These are phyloP conservation scores for Cyberlindnera sargentensis DNA, from an alignment of 805 yeast genomes.

Conservation along the genomic window DNA sequence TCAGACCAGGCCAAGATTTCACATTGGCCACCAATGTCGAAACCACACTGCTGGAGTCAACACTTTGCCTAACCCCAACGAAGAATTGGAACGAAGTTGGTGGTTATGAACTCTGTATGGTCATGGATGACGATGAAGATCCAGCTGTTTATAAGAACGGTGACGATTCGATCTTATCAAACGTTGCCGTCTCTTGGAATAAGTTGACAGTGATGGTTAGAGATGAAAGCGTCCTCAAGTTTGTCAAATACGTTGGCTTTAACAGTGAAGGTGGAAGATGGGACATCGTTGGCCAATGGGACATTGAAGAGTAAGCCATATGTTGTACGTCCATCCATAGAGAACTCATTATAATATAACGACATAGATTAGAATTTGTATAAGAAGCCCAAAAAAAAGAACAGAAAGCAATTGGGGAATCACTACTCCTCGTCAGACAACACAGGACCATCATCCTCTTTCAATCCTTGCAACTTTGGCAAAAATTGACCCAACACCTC, in stretches of 20 bases:
- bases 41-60: constrained; percentile 62
- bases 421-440: constrained; percentile 21
- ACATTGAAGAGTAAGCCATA: constrained; percentile 34
- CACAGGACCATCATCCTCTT: constrained; percentile 36
- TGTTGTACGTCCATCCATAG: no score
- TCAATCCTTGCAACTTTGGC: constrained; percentile 54
- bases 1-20: constrained; percentile 93
- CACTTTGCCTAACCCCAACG: constrained; percentile 75
- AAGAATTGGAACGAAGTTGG: constrained; percentile 86
- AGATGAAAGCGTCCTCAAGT: constrained; percentile 82
- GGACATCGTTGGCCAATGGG: constrained; percentile 84
- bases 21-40: constrained; percentile 72
- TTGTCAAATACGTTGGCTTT: constrained; percentile 85
- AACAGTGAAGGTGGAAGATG: constrained; percentile 88
- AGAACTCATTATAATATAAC: not conserved
- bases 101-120: constrained; percentile 91
- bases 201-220: constrained; percentile 67
- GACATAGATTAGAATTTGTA: constrained; percentile 4
- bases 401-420: constrained; percentile 2
- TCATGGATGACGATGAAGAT: constrained; percentile 48
- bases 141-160: constrained; percentile 75
- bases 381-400: not conserved
- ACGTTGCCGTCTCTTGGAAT: constrained; percentile 82
- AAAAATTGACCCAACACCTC: constrained; percentile 59
- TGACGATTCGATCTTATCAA: constrained; percentile 71